Evolutionary conservation across 768 basidiomycete species (phyloP), one percentile per base, ranked within the genome.

Genomic region (Tephrocybe sp.): DNA sequence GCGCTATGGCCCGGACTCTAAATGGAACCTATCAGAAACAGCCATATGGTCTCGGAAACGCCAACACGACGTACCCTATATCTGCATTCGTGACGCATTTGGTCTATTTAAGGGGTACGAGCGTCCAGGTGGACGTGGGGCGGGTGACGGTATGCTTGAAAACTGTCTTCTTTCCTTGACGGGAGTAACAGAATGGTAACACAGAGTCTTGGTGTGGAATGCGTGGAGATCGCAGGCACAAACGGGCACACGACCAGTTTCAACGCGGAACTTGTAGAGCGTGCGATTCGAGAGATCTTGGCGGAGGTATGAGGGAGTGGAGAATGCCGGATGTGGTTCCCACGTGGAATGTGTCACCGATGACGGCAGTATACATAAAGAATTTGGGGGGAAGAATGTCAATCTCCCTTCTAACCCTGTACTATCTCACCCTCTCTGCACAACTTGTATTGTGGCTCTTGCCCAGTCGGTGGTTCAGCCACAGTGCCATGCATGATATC

Each of bases 31-130:
- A 88, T 61, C 73, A 75, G 47, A 68, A 64, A 22, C 69, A 65
- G 23, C 69, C 75, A 33, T 79, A 79, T 60, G 84, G 83, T 13
- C 68, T 83, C 30, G 82, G 81, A n/a, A 75, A 77, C 60, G 75
- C 73, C 10, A 73, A 69, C 40, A 84, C 82, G 3, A 78, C 73
- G 16, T 90, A 88, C 59, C 89, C 89, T 4, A 67, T 82, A 4
- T 87, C 87, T 15, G 86, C 88, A 1, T 91, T 93, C 61, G 72
- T 97, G 52, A 93, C 91, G 4, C 91, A 95, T 66, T 64, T 97
- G 22, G 80, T 94, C 3, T 86, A 88, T 66, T 74, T 94, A 9
- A 76, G 80, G 58, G 84, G 78, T 2, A 78, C 83, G 3, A 59
- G 61, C 8, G 78, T 97, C 8, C 54, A 65, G 0, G 81, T 95